Percentiles rank a stretch among this genome's conserved stretches.
These are phyloP conservation scores for Hygrocybe coccinea DNA, from an alignment of 768 basidiomycete species.

Conservation along the genomic window DNA sequence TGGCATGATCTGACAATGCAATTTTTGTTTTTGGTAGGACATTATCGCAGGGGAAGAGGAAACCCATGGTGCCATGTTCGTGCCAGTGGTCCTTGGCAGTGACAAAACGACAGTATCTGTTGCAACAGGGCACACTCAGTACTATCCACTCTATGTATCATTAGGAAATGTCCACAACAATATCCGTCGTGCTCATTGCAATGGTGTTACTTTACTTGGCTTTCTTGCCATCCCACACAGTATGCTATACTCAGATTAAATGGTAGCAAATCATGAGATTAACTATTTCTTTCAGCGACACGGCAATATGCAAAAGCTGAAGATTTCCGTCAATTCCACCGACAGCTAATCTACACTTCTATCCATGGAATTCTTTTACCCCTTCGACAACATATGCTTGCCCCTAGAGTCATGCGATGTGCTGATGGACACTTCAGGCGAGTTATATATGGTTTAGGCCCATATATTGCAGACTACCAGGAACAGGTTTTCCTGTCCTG, in stretches of 20 bases:
- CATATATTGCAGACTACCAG: slow-evolving; percentile 39
- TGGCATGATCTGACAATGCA: too few species aligned
- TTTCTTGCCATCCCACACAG: slow-evolving; percentile 31
- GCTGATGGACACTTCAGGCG: slow-evolving; percentile 27
- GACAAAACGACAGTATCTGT: slow-evolving; percentile 39
- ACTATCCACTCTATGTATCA: slow-evolving; percentile 32
- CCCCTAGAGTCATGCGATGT: slow-evolving; percentile 20
- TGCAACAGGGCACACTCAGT: slow-evolving; percentile 34
- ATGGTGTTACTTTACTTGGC: slow-evolving; percentile 24
- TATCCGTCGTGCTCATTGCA: slow-evolving; percentile 28
- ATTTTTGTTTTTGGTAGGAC: slow-evolving; percentile 6
- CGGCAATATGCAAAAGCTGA: slow-evolving; percentile 10
- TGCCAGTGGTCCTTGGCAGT: slow-evolving; percentile 33
- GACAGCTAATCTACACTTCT: slow-evolving; percentile 30
- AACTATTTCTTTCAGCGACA: background rate
- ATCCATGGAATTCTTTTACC: slow-evolving; percentile 20
- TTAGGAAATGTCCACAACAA: slow-evolving; percentile 31
- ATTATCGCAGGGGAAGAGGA: slow-evolving; percentile 5
- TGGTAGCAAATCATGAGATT: background rate
- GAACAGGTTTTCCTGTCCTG: slow-evolving; percentile 32
- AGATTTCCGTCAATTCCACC: slow-evolving; percentile 24
- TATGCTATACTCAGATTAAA: slow-evolving; percentile 6
- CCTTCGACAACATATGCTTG: slow-evolving; percentile 23
- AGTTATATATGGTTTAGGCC: slow-evolving; percentile 30
- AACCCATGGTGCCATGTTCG: slow-evolving; percentile 27